Percentiles rank a stretch among this genome's conserved stretches.
Evolutionary conservation across 2,329 filamentous ascomycete genomes (phyloP).

Genomic region (Colletotrichum sp.): DNA sequence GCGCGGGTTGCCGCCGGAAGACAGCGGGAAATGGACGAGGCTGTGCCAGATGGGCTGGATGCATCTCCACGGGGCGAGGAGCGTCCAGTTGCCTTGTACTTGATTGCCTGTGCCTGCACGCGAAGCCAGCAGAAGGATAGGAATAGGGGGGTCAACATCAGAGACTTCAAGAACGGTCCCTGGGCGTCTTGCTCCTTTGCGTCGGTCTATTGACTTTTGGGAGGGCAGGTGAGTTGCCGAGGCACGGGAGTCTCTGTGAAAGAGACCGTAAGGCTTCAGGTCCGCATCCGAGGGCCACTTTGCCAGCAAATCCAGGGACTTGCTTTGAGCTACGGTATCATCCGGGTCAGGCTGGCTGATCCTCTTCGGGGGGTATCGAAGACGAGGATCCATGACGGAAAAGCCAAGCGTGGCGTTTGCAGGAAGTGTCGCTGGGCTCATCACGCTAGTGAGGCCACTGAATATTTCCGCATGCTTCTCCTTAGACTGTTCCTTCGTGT

Average conservation of each 20-base stretch:
- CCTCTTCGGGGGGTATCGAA: slow-evolving; percentile 75
- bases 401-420: slow-evolving; percentile 74
- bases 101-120: slow-evolving; percentile 51
- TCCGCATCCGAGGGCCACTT: slow-evolving; percentile 69
- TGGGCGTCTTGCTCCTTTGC: slow-evolving; percentile 67
- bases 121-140: slow-evolving; percentile 72
- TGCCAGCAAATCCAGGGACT: slow-evolving; percentile 65
- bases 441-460: slow-evolving; percentile 58
- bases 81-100: slow-evolving; percentile 75
- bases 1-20: slow-evolving; percentile 78
- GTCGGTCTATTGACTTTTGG: slow-evolving; percentile 81
- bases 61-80: slow-evolving; percentile 90
- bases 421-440: slow-evolving; percentile 74
- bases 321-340: slow-evolving; percentile 36
- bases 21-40: slow-evolving; percentile 81
- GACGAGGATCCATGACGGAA: slow-evolving; percentile 76
- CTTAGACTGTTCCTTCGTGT: slow-evolving; percentile 33
- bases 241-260: slow-evolving; percentile 70
- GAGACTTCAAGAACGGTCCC: slow-evolving; percentile 65
- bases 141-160: slow-evolving; percentile 75
- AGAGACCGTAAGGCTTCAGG: slow-evolving; percentile 60
- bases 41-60: slow-evolving; percentile 86
- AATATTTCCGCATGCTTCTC: slow-evolving; percentile 55
- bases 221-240: slow-evolving; percentile 70
- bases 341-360: slow-evolving; percentile 44